phyloP scores from a whole-genome alignment of 345 rosid species.

The Aquilaria yunnanensis region DNA sequence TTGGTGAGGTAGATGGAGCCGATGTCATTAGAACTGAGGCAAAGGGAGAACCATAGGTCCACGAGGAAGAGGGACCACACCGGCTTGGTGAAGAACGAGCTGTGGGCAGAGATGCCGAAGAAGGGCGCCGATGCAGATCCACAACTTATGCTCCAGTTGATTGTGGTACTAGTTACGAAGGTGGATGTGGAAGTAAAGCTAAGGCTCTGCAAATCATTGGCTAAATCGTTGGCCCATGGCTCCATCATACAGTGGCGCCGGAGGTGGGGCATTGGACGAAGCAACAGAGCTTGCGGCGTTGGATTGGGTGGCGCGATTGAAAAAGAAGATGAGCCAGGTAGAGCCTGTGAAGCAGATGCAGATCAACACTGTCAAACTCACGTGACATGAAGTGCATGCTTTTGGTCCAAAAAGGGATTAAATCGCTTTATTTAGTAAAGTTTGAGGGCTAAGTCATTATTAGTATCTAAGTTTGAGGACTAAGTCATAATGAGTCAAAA shows the following conservation, averaged over 20 bases:
- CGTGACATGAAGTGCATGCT: too few species aligned
- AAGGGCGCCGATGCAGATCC: constrained; percentile 50
- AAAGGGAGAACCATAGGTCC: constrained; percentile 72
- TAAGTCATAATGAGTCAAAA: too few species aligned
- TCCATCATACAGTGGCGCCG: constrained; percentile 27
- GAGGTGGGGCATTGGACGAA: too few species aligned
- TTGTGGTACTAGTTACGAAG: constrained; percentile 40
- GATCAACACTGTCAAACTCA: too few species aligned
- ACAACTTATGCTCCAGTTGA: not conserved
- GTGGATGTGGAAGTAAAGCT: constrained; percentile 22
- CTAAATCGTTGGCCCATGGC: constrained; percentile 79
- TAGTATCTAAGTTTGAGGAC: too few species aligned
- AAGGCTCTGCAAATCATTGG: constrained; percentile 84
- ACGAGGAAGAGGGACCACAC: constrained; percentile 41
- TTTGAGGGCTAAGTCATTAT: too few species aligned
- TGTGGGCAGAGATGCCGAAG: constrained; percentile 55
- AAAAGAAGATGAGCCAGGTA: too few species aligned
- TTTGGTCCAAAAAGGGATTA: too few species aligned
- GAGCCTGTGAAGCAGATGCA: too few species aligned
- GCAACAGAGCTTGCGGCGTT: too few species aligned
- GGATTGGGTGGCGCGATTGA: too few species aligned
- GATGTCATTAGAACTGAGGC: constrained; percentile 89
- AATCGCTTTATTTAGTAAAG: too few species aligned
- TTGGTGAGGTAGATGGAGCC: constrained; percentile 87
- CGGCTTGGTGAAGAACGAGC: constrained; percentile 50